Evolutionary conservation across 352 stramenopile species (phyloP), one percentile per base, ranked within the genome.

Genomic region (Pythium guiyangense): DNA sequence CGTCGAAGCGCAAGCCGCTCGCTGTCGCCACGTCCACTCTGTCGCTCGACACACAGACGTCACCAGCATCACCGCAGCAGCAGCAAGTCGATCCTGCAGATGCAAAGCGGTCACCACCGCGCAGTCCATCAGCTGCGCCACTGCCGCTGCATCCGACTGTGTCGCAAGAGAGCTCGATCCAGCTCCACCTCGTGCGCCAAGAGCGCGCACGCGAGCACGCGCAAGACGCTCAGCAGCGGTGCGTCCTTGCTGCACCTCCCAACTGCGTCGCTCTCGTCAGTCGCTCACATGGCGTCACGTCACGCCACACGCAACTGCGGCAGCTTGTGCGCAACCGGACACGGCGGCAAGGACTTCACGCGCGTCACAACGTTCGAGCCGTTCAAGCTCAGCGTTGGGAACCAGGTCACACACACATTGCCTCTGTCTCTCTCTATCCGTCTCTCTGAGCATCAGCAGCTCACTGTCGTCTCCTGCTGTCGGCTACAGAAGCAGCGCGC

Each of bases 311-410:
- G 29, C 34, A 31, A 69, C n/a, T 31, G 5, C 44, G 37, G 57
- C 63, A 82, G 72, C n/a, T 57, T 79, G 29, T 53, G 26, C 35
- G 60, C 67, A 15, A 39, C 46, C 4, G 53, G 52, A 6, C 65
- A 67, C 35, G 63, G 62, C 10, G 9, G 29, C 3, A 91, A 91
- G 54, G 78, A 91, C 39, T 91, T 79, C 44, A 70, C 63, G 27
- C 72, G 74, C 49, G 60, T 79, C 34, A 91, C 81, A 12, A 51
- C 63, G 14, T 49, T 73, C 11, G 73, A 69, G 35, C 78, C 81
- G 0, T 91, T 91, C 58, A 63, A 71, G 49, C 63, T 91, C 40
- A 91, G 81, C 50, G 63, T 69, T 20, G 74, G 65, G 27, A 91
- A 91, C 39, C 75, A 73, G 62, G 72, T 81, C 25, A 29, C 55